A percentile compares a stretch with the other conserved stretches of the same genome.
These are phyloP conservation scores for Rhamnella rubrinervis DNA, from an alignment of 331 rosid species.

Conservation along the genomic window DNA sequence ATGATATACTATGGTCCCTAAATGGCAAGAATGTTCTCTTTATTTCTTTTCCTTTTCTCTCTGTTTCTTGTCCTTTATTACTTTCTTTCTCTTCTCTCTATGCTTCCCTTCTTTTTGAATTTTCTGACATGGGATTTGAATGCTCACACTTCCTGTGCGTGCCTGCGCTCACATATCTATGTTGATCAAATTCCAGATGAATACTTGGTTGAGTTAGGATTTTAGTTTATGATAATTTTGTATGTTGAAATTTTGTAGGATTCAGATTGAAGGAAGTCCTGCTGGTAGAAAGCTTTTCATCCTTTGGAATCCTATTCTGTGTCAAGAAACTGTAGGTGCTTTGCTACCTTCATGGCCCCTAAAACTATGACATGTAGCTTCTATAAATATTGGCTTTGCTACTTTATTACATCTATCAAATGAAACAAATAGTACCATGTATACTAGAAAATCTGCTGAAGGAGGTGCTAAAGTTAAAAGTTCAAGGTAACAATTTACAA, in stretches of 20 bases:
- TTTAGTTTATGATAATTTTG: too few species aligned
- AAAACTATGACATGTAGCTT: background rate
- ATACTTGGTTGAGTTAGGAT: too few species aligned
- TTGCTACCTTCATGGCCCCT: slow-evolving; percentile 14
- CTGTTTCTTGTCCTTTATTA: too few species aligned
- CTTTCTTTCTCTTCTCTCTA: too few species aligned
- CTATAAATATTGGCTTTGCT: slow-evolving; percentile 19
- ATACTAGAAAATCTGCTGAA: slow-evolving; percentile 33
- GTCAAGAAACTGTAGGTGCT: slow-evolving; percentile 45
- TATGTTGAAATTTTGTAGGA: slow-evolving; percentile 34
- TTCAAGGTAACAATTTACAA: slow-evolving; percentile 53
- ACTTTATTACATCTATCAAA: slow-evolving; percentile 38
- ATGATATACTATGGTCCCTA: too few species aligned
- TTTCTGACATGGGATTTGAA: too few species aligned
- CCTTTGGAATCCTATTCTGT: slow-evolving; percentile 77
- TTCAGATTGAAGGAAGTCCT: slow-evolving; percentile 96
- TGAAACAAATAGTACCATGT: slow-evolving; percentile 21
- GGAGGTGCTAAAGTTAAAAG: slow-evolving; percentile 42
- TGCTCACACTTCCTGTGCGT: too few species aligned
- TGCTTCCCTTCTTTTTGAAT: too few species aligned
- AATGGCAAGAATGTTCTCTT: too few species aligned
- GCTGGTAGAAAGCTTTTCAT: slow-evolving; percentile 78
- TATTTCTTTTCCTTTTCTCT: too few species aligned
- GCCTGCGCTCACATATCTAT: too few species aligned
- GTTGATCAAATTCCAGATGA: too few species aligned